These are phyloP conservation scores for Chenopodium berlandieri DNA, from an alignment of 148 eudicot genomes.

Conservation along the genomic window DNA sequence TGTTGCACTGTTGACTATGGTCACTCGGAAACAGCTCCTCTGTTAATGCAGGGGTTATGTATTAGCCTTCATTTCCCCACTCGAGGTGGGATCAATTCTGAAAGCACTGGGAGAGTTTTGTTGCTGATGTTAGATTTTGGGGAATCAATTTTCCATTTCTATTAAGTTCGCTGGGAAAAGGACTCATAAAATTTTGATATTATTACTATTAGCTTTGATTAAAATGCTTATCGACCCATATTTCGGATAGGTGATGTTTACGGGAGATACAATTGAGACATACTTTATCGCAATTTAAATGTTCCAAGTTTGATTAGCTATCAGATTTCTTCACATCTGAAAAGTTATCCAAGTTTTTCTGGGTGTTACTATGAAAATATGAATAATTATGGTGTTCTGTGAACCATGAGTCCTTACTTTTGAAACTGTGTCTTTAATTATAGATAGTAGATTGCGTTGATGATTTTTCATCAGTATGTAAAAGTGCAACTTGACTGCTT, in stretches of 20 bases:
- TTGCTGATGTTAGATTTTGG: not conserved
- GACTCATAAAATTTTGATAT: not conserved
- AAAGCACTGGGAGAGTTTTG: not conserved
- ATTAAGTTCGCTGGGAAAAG: not conserved
- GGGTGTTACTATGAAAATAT: not conserved
- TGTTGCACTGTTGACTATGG: not conserved
- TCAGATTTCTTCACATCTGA: not conserved
- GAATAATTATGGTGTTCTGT: not conserved
- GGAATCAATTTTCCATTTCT: not conserved
- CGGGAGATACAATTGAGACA: not conserved
- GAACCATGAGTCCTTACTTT: not conserved
- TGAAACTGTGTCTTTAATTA: not conserved
- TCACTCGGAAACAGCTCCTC: not conserved
- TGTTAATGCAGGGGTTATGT: not conserved
- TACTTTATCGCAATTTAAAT: not conserved
- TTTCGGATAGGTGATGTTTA: not conserved
- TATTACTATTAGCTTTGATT: not conserved
- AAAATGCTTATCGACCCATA: not conserved
- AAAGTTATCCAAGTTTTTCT: not conserved
- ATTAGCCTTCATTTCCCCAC: not conserved
- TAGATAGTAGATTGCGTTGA: not conserved
- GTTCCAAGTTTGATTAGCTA: not conserved
- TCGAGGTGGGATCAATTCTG: not conserved
- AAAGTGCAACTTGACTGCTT: not conserved
- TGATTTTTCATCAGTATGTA: not conserved